Conservation (phyloP, 139 green algal genomes). For the Dunaliella sp. region DNA sequence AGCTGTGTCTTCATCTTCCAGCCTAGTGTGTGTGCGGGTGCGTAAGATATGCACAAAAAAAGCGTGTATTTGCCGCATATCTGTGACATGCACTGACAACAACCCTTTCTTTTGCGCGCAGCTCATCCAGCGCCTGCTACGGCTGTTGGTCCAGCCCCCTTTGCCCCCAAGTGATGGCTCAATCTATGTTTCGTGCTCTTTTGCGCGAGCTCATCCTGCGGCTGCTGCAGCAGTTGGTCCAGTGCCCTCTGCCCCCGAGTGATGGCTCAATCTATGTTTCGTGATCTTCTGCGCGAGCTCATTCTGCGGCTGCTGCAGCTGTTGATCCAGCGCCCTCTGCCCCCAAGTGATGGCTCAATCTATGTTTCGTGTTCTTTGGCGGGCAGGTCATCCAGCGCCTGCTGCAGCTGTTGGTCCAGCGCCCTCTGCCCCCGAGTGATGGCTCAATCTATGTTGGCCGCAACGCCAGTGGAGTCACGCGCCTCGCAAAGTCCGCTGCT, state of each 20-base stretch:
- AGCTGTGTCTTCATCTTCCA: no score
- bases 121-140: slow-evolving; percentile 5
- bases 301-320: not conserved
- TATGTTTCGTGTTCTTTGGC: no score
- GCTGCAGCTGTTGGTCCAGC: not conserved
- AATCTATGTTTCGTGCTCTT: not conserved
- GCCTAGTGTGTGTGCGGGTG: no score
- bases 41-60: no score
- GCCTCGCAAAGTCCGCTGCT: not conserved
- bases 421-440: not conserved
- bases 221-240: not conserved
- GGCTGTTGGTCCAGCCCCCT: not conserved
- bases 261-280: not conserved
- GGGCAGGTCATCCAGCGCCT: slow-evolving; percentile 12
- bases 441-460: not conserved
- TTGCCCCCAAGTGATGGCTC: not conserved
- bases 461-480: not conserved
- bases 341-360: not conserved
- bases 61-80: no score
- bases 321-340: not conserved
- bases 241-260: not conserved
- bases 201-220: slow-evolving; percentile 10
- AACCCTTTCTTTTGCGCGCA: no score
- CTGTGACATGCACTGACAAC: no score
- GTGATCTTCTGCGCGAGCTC: no score